Evolutionary conservation across 257 asterid genomes (phyloP), one percentile per base, ranked within the genome.

Genomic region (Lycium barbarum): DNA sequence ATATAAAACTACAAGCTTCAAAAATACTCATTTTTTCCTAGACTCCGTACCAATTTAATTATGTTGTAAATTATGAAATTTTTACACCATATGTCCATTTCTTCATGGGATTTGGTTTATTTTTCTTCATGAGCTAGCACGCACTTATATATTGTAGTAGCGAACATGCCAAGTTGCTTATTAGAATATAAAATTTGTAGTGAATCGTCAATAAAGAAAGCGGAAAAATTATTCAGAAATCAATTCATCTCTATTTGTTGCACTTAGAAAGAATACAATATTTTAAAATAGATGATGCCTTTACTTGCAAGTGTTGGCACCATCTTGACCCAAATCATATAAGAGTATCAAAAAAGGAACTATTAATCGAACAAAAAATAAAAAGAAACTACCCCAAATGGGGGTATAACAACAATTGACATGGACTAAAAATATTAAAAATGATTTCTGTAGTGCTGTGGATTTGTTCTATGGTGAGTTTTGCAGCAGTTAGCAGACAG

Each of bases 401-500:
- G 74, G 84, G 86, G 71, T 36, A 26, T 26, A 88, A 78, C 83
- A 59, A 22, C 65, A 79, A 66, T 17, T 55, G 38, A 85, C 8
- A 22, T n/a, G 22, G 17, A 58, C 66, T 26, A 71, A 11, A 26
- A 83, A 43, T 7, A 71, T 40, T 79, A 66, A 86, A 71, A 71
- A 6, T 51, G 83, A 84, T 78, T 83, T 84, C 66, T 85, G 83
- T 61, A 83, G 9, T 26, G 45, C 47, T 82, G 71, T 43, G 35
- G 22, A 45, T 35, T 35, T 8, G 15, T 55, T 26, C 17, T 54
- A 51, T 53, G 36, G 14, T 3, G 38, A 15, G 13, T 1, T 45
- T 63, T 22, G 68, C 58, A 49, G 57, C 4, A 17, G 86, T 79
- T 88, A 91, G 79, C 98, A 95, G 14, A 86, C 47, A 6, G 99